Percentiles rank a stretch among this genome's conserved stretches.
These are phyloP conservation scores for Persicaria maculosa DNA, from an alignment of 148 eudicot genomes.

Conservation along the genomic window DNA sequence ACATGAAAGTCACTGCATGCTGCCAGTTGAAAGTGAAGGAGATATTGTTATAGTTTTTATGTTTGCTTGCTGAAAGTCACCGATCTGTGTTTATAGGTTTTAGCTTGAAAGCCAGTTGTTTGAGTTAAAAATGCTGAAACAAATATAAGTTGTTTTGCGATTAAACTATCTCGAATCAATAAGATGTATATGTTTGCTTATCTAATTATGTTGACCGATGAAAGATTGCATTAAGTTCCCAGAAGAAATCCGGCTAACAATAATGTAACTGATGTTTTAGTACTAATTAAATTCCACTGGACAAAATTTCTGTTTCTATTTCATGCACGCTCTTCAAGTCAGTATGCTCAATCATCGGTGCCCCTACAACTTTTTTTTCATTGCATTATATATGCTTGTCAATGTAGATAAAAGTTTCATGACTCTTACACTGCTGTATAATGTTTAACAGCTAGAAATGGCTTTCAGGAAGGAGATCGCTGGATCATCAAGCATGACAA, in stretches of 20 bases:
- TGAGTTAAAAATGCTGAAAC: background rate
- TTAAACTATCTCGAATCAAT: background rate
- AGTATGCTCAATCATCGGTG: background rate
- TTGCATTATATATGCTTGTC: background rate
- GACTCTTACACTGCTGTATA: constrained; percentile 4
- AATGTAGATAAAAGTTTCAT: background rate
- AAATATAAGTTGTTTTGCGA: background rate
- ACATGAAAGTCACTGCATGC: background rate
- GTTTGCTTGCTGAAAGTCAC: background rate
- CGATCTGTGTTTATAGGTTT: background rate
- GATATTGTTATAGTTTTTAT: background rate
- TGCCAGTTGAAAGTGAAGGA: background rate
- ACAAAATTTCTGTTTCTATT: background rate
- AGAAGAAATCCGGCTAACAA: background rate
- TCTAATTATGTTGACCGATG: background rate
- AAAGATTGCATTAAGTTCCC: background rate
- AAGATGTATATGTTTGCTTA: background rate
- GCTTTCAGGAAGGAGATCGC: constrained; percentile 71
- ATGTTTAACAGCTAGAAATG: constrained; percentile 59
- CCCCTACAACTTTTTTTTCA: background rate
- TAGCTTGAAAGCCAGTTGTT: background rate
- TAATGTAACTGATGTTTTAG: background rate
- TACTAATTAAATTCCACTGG: background rate
- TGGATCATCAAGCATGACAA: constrained; percentile 38
- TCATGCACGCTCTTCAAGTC: background rate